phyloP scores from a whole-genome alignment of 176 grass and related monocot genomes.

The Oryza meridionalis region DNA sequence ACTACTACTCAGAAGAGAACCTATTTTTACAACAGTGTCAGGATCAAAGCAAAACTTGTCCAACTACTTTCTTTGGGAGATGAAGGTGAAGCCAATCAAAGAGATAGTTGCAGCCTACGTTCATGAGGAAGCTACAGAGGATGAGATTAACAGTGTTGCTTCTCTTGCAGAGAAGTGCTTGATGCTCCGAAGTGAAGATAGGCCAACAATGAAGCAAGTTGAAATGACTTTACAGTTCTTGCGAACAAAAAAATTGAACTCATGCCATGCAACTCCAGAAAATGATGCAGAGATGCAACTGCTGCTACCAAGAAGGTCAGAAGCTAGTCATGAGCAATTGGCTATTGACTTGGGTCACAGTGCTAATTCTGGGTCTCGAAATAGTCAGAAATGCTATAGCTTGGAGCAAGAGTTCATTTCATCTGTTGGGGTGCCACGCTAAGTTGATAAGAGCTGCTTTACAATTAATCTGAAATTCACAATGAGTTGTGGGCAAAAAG shows the following conservation, averaged over 20 bases:
- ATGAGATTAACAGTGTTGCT: conserved; percentile 16
- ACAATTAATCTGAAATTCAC: too few species aligned
- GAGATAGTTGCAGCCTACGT: conserved; percentile 7
- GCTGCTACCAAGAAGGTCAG: background rate
- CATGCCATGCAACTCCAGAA: background rate
- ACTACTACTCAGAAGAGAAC: background rate
- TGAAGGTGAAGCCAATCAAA: background rate
- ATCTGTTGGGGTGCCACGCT: background rate
- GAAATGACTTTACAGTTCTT: background rate
- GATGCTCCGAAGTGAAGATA: background rate
- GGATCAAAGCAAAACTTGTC: background rate
- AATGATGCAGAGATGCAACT: background rate
- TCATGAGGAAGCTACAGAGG: background rate
- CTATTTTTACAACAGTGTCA: background rate
- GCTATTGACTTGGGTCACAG: background rate
- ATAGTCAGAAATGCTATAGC: background rate
- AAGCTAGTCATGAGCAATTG: background rate
- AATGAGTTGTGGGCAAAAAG: too few species aligned
- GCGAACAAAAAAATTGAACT: background rate
- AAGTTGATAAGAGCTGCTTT: background rate
- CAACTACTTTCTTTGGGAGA: background rate
- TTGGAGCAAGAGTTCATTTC: background rate
- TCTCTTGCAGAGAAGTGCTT: conserved; percentile 15
- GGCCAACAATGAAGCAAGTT: conserved; percentile 18
- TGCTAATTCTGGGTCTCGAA: background rate